phyloP scores from a whole-genome alignment of 1,284 basidiomycete genomes.

The Mycena citricolor region DNA sequence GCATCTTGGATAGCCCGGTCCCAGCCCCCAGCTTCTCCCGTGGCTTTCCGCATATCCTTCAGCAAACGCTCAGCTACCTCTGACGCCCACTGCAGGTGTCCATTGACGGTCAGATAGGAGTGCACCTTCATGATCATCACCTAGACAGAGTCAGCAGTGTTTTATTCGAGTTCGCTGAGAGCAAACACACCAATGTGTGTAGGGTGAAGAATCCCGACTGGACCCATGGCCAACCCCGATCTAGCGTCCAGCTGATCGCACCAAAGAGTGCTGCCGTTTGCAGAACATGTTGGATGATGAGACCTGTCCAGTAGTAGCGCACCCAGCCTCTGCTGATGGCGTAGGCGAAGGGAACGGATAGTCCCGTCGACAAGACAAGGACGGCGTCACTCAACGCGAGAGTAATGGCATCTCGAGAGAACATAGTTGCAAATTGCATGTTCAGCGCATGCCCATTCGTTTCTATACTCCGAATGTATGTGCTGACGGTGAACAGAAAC shows the following conservation, averaged over 20 bases:
- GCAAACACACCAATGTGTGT: conserved; percentile 70
- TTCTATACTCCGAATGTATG: conserved; percentile 77
- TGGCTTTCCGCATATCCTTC: conserved; percentile 45
- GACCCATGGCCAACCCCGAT: conserved; percentile 57
- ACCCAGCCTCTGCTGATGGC: conserved; percentile 78
- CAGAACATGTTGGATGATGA: conserved; percentile 75
- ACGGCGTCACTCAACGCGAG: conserved; percentile 85
- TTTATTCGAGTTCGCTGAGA: conserved; percentile 2
- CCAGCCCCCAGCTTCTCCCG: conserved; percentile 61
- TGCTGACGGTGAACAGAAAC: conserved; percentile 77
- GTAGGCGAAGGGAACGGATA: conserved; percentile 85
- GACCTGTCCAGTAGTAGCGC: conserved; percentile 71
- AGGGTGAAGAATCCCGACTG: conserved; percentile 95
- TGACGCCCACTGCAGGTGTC: conserved; percentile 69
- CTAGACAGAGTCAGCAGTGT: conserved; percentile 31
- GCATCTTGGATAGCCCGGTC: conserved; percentile 56
- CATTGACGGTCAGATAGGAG: conserved; percentile 91
- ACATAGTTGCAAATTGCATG: conserved; percentile 81
- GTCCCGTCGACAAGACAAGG: conserved; percentile 73
- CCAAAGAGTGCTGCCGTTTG: conserved; percentile 70
- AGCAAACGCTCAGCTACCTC: conserved; percentile 46
- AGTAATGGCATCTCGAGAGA: conserved; percentile 83
- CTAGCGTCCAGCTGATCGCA: conserved; percentile 84
- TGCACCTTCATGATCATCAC: conserved; percentile 97
- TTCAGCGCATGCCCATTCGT: conserved; percentile 78